phyloP scores from a whole-genome alignment of 345 rosid species.

The Gossypium stocksii region DNA sequence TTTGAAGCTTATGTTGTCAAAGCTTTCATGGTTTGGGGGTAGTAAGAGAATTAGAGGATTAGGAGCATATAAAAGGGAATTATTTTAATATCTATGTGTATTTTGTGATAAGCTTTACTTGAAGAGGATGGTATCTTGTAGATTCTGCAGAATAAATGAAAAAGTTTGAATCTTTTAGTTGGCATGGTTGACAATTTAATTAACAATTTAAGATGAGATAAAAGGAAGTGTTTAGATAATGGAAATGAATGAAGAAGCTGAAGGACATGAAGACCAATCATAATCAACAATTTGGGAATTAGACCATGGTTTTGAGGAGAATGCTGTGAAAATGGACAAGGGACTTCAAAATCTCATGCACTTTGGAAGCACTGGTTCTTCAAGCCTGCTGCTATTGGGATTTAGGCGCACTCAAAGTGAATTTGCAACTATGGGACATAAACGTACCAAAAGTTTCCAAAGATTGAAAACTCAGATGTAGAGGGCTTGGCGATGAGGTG shows the following conservation, averaged over 20 bases:
- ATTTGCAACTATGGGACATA: conserved; percentile 28
- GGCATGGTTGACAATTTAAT: conserved; percentile 8
- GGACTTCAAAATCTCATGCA: conserved; percentile 32
- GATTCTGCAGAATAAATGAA: conserved; percentile 8
- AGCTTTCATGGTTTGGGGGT: conserved; percentile 14
- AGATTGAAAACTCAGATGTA: conserved; percentile 69
- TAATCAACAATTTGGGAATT: conserved; percentile 22
- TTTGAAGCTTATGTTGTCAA: conserved; percentile 5
- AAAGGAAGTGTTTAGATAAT: conserved; percentile 26
- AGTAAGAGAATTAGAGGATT: conserved; percentile 16
- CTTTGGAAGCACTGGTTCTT: conserved; percentile 28
- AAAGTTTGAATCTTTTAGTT: conserved; percentile 7
- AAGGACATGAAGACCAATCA: conserved; percentile 39
- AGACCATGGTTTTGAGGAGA: conserved; percentile 38
- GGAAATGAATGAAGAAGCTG: conserved; percentile 47
- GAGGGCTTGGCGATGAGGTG: conserved; percentile 83
- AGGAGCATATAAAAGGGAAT: conserved; percentile 1
- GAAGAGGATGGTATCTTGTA: conserved; percentile 4
- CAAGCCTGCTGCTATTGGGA: conserved; percentile 27
- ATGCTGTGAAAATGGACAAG: conserved; percentile 40
- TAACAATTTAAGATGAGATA: conserved; percentile 29
- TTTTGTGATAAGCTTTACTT: neutral
- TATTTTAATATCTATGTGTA: conserved; percentile 13
- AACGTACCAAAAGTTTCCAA: conserved; percentile 62
- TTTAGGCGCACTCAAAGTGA: conserved; percentile 75